phyloP scores from a whole-genome alignment of 169 alveolate species.

The Eimeria zaria region DNA sequence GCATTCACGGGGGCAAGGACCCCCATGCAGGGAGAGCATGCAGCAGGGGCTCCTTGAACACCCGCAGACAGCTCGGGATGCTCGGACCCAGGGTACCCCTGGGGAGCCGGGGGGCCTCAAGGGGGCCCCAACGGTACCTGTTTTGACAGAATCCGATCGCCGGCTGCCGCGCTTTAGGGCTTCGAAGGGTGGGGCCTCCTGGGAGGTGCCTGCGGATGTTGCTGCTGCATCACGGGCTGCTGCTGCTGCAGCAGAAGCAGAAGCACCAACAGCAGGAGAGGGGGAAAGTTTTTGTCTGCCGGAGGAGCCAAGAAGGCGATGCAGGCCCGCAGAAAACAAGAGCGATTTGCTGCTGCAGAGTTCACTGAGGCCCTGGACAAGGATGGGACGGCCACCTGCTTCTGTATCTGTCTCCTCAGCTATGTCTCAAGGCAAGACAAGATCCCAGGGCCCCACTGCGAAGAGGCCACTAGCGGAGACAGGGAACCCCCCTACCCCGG shows the following conservation, averaged over 20 bases:
- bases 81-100: not conserved
- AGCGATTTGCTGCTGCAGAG: slow-evolving; percentile 51
- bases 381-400: slow-evolving; percentile 18
- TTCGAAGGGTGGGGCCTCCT: slow-evolving; percentile 51
- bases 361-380: slow-evolving; percentile 53
- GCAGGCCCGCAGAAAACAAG: slow-evolving; percentile 26
- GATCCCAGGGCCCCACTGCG: not conserved
- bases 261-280: not conserved
- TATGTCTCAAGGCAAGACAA: not conserved
- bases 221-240: not conserved
- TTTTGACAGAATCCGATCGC: slow-evolving; percentile 4
- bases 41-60: not conserved
- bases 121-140: not conserved
- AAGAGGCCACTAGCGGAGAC: not conserved
- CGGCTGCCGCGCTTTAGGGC: slow-evolving; percentile 34
- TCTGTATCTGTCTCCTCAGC: not conserved
- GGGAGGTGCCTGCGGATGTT: slow-evolving; percentile 32
- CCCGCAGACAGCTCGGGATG: not conserved
- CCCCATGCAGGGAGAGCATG: not conserved
- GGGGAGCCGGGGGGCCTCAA: not conserved
- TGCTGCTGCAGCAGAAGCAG: not conserved
- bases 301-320: slow-evolving; percentile 28
- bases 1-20: not conserved
- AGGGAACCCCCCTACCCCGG: not conserved
- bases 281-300: slow-evolving; percentile 30